Percentiles rank a stretch among this genome's conserved stretches.
Evolutionary conservation across 345 rosid species (phyloP).

Genomic region (Nasturtium officinale): DNA sequence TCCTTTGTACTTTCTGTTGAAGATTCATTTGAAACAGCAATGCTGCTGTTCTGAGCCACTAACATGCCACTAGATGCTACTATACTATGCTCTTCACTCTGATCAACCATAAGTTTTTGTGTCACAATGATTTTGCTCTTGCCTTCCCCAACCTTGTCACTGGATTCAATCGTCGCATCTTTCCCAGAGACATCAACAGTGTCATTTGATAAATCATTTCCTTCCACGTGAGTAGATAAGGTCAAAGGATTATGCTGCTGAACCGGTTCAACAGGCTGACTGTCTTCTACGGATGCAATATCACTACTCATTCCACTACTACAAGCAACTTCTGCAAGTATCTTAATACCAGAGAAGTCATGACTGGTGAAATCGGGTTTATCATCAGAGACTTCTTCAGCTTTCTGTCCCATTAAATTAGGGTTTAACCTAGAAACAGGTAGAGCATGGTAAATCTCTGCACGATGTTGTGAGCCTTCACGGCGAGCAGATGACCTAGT

Average conservation of each 20-base stretch:
- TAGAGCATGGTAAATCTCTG: constrained; percentile 1
- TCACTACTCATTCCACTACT: constrained; percentile 42
- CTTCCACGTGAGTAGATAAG: constrained; percentile 23
- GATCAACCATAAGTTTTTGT: constrained; percentile 10
- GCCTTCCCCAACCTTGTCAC: constrained; percentile 15
- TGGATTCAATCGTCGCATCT: constrained; percentile 24
- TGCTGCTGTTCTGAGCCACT: neutral
- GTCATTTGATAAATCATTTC: constrained; percentile 29
- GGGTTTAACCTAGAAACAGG: constrained; percentile 27
- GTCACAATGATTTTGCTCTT: neutral
- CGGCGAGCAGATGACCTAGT: constrained; percentile 22
- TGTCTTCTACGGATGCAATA: constrained; percentile 22
- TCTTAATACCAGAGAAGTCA: constrained; percentile 69
- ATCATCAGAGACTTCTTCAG: constrained; percentile 21
- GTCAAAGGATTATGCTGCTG: constrained; percentile 2
- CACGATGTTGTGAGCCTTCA: constrained; percentile 35
- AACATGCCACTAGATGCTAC: constrained; percentile 24
- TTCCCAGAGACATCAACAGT: constrained; percentile 29
- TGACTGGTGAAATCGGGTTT: constrained; percentile 38
- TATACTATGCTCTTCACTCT: neutral
- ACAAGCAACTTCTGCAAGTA: constrained; percentile 69
- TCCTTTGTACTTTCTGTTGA: constrained; percentile 29
- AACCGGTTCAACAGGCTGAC: constrained; percentile 18
- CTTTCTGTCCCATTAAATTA: constrained; percentile 23
- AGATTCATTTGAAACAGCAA: constrained; percentile 36